These are phyloP conservation scores for Galeopsis tetrahit DNA, from an alignment of 257 asterid genomes.

Conservation along the genomic window DNA sequence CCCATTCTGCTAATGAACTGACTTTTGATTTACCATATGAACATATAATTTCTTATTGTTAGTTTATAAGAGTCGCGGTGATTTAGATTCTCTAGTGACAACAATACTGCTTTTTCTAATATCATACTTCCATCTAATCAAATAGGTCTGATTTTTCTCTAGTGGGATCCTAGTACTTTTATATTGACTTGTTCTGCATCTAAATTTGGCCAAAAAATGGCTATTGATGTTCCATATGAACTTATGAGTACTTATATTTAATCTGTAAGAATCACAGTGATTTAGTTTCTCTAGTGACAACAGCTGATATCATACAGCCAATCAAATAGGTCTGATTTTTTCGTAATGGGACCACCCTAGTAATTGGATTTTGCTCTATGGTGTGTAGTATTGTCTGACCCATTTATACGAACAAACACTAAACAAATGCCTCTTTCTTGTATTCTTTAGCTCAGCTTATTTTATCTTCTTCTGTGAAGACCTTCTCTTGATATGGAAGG, in stretches of 20 bases:
- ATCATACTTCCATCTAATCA: neutral
- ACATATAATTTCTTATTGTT: neutral
- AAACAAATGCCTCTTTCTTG: neutral
- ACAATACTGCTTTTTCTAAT: neutral
- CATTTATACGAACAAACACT: neutral
- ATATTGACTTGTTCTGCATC: conserved; percentile 1
- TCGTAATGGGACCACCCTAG: no score
- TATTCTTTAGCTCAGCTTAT: neutral
- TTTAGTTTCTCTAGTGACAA: neutral
- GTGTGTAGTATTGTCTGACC: neutral
- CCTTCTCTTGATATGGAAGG: conserved; percentile 10
- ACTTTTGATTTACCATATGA: neutral
- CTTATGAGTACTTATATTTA: neutral
- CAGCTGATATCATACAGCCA: neutral
- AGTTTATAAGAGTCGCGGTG: neutral
- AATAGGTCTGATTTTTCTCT: neutral
- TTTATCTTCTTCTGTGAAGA: conserved; percentile 1
- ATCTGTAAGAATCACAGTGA: neutral
- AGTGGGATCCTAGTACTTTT: neutral
- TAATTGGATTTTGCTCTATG: neutral
- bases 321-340: conserved; percentile 2
- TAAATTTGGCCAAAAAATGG: neutral
- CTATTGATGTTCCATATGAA: neutral
- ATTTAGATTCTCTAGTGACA: neutral
- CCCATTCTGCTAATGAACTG: neutral